Evolutionary conservation across 371 early-diverging fungal species (phyloP).

Genomic region (Mortierella sp.): DNA sequence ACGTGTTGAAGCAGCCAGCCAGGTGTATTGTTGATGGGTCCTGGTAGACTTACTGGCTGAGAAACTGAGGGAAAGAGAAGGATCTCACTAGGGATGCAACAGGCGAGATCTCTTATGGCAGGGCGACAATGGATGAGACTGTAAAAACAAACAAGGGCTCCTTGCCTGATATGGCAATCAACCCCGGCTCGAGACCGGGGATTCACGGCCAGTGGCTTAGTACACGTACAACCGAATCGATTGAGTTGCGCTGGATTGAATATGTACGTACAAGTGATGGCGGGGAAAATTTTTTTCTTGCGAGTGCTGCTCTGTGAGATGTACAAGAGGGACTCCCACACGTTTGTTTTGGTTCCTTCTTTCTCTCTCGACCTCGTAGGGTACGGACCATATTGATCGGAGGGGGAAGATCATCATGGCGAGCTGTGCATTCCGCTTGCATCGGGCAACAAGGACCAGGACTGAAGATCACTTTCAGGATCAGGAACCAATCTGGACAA

Average conservation of each 20-base stretch:
- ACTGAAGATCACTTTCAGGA: background rate
- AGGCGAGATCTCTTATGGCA: constrained; percentile 9
- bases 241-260: background rate
- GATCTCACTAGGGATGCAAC: constrained; percentile 30
- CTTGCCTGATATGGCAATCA: constrained; percentile 7
- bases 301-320: background rate
- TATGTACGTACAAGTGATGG: background rate
- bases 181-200: constrained; percentile 21
- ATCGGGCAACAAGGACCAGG: background rate
- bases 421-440: too few species aligned
- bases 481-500: constrained; percentile 3
- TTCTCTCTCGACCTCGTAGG: constrained; percentile 56
- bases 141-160: constrained; percentile 1
- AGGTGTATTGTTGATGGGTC: too few species aligned
- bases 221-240: background rate
- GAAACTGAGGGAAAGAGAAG: constrained; percentile 54
- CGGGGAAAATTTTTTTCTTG: constrained; percentile 1
- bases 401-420: constrained; percentile 1
- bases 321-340: background rate
- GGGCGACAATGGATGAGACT: background rate
- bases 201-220: constrained; percentile 10
- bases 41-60: constrained; percentile 44
- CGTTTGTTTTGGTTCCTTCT: constrained; percentile 51
- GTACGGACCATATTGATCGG: constrained; percentile 21
- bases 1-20: too few species aligned